Conservation (phyloP, 495 filamentous ascomycete genomes). For the Choiromyces venosus region DNA sequence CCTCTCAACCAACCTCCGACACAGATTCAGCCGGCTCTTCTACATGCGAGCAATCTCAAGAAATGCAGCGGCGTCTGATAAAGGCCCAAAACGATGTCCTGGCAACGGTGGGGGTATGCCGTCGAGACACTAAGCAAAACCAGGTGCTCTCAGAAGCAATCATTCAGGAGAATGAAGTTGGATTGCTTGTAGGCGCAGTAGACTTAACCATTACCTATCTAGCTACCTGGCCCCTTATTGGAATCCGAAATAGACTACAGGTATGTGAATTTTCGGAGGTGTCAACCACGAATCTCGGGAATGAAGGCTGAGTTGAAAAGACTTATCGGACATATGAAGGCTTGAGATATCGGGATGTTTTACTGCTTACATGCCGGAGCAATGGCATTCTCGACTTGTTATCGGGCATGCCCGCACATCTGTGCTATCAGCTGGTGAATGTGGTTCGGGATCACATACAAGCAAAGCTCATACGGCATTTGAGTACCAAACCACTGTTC, state of each 20-base stretch:
- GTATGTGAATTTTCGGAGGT: constrained; percentile 19
- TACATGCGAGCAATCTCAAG: constrained; percentile 34
- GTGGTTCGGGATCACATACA: constrained; percentile 35
- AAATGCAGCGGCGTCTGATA: constrained; percentile 37
- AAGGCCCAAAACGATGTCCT: constrained; percentile 42
- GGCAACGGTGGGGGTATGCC: constrained; percentile 41
- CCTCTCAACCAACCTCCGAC: constrained; percentile 31
- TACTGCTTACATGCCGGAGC: constrained; percentile 31
- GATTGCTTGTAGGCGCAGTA: constrained; percentile 32
- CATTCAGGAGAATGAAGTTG: constrained; percentile 40
- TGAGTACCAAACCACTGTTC: constrained; percentile 32
- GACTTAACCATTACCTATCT: constrained; percentile 39
- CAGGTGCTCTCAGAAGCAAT: constrained; percentile 29
- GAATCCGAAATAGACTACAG: constrained; percentile 40
- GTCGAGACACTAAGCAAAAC: constrained; percentile 35
- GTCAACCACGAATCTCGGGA: background rate
- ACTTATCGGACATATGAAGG: constrained; percentile 34
- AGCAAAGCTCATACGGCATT: constrained; percentile 29
- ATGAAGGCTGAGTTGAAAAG: constrained; percentile 25
- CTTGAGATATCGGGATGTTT: constrained; percentile 31
- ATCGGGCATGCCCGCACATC: constrained; percentile 40
- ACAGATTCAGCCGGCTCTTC: constrained; percentile 21
- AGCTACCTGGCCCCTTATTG: constrained; percentile 37
- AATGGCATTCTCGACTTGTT: constrained; percentile 34
- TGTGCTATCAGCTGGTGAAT: constrained; percentile 34